phyloP scores from a whole-genome alignment of 805 yeast genomes.

The Spathaspora girioi region DNA sequence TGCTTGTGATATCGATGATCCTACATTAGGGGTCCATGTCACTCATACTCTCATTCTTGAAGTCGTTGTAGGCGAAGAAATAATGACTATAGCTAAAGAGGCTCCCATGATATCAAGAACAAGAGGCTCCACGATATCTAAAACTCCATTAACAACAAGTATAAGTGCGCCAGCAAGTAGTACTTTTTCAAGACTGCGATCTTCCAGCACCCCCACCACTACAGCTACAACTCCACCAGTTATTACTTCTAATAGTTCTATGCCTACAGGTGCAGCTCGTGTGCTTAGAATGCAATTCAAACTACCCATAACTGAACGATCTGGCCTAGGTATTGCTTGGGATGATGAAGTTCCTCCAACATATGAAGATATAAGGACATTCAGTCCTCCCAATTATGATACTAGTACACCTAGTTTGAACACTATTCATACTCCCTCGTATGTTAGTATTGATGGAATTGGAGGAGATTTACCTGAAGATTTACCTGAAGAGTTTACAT shows the following conservation, averaged over 20 bases:
- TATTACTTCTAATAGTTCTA: slow-evolving; percentile 33
- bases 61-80: slow-evolving; percentile 91
- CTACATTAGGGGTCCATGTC: slow-evolving; percentile 72
- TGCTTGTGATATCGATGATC: slow-evolving; percentile 80
- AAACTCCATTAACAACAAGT: neutral
- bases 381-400: slow-evolving; percentile 81
- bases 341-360: slow-evolving; percentile 99
- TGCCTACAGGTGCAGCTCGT: slow-evolving; percentile 93
- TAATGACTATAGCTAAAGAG: slow-evolving; percentile 38
- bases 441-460: slow-evolving; percentile 22
- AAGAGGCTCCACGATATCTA: neutral
- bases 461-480: slow-evolving; percentile 14
- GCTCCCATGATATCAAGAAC: neutral
- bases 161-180: neutral
- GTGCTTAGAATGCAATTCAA: slow-evolving; percentile 93
- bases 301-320: slow-evolving; percentile 76
- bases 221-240: slow-evolving; percentile 11
- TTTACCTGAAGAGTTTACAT: neutral
- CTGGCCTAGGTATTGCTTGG: slow-evolving; percentile 97
- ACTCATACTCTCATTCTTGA: slow-evolving; percentile 78
- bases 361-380: slow-evolving; percentile 76
- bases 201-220: slow-evolving; percentile 14
- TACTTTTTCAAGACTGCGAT: neutral
- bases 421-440: neutral
- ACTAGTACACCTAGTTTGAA: slow-evolving; percentile 8